phyloP scores from a whole-genome alignment of 495 filamentous ascomycete genomes.

The Endocarpon pusillum region DNA sequence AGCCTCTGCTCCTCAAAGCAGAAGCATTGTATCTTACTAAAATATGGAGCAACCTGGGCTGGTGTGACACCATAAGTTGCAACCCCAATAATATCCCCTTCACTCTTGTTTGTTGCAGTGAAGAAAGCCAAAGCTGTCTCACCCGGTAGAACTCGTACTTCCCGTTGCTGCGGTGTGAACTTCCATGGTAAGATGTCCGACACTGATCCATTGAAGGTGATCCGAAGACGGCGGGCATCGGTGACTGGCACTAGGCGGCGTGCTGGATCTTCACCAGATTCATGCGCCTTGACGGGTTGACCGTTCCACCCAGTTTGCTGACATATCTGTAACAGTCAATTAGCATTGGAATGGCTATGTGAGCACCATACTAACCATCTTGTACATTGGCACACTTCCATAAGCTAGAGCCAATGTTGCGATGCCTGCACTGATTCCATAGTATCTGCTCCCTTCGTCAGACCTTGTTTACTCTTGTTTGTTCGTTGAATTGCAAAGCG shows the following conservation, averaged over 20 bases:
- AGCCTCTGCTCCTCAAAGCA: conserved; percentile 96
- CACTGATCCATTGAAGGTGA: conserved; percentile 89
- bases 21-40: conserved; percentile 99
- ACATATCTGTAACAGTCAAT: conserved; percentile 56
- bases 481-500: not conserved
- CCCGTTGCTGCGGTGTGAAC: conserved; percentile 89
- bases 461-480: not conserved
- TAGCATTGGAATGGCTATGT: not conserved
- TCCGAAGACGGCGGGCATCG: conserved; percentile 66
- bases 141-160: conserved; percentile 86
- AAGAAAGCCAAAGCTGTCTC: conserved; percentile 98
- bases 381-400: conserved; percentile 92
- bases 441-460: conserved; percentile 42
- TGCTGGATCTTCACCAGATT: conserved; percentile 45
- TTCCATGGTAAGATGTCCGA: conserved; percentile 96
- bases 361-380: conserved; percentile 47
- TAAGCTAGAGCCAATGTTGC: conserved; percentile 87
- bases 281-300: conserved; percentile 76
- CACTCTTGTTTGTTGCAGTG: conserved; percentile 80
- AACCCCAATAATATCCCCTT: conserved; percentile 88
- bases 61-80: conserved; percentile 96
- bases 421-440: conserved; percentile 69
- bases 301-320: conserved; percentile 92
- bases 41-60: conserved; percentile 90
- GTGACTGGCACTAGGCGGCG: conserved; percentile 64